Percentiles rank a stretch among this genome's conserved stretches.
Conservation (phyloP, 495 filamentous ascomycete genomes). For the Xanthoparmelia taractica region DNA sequence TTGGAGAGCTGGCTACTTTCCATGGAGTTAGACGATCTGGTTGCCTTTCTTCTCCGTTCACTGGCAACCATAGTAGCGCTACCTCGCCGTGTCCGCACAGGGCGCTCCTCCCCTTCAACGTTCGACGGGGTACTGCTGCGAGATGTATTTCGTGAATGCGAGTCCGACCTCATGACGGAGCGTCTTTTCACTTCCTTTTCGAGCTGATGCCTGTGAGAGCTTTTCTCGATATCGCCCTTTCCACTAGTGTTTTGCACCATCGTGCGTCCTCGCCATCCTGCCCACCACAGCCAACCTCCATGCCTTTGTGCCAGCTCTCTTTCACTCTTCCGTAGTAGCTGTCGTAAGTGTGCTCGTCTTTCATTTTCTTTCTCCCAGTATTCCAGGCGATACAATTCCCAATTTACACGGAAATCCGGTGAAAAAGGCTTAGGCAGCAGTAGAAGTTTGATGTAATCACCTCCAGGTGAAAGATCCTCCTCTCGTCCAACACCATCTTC, state of each 20-base stretch:
- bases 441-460: slow-evolving; percentile 83
- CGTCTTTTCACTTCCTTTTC: slow-evolving; percentile 32
- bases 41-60: slow-evolving; percentile 24
- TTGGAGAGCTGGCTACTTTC: slow-evolving; percentile 13
- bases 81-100: slow-evolving; percentile 19
- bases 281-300: slow-evolving; percentile 78
- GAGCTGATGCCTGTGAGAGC: slow-evolving; percentile 32
- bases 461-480: slow-evolving; percentile 82
- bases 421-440: slow-evolving; percentile 92
- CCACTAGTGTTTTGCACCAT: slow-evolving; percentile 28
- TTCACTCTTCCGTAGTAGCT: slow-evolving; percentile 57
- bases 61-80: slow-evolving; percentile 20
- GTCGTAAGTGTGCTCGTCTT: slow-evolving; percentile 63
- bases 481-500: slow-evolving; percentile 50
- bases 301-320: slow-evolving; percentile 56
- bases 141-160: slow-evolving; percentile 43
- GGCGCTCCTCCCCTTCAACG: slow-evolving; percentile 21
- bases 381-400: slow-evolving; percentile 85
- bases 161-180: slow-evolving; percentile 39
- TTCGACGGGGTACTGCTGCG: slow-evolving; percentile 42
- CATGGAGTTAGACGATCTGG: slow-evolving; percentile 16
- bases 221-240: slow-evolving; percentile 28
- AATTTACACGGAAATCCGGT: slow-evolving; percentile 90
- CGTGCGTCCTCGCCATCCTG: slow-evolving; percentile 56
- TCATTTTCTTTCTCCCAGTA: slow-evolving; percentile 98